Percentiles rank a stretch among this genome's conserved stretches.
Conservation (phyloP, 768 basidiomycete species). For the Pisolithus sp. region DNA sequence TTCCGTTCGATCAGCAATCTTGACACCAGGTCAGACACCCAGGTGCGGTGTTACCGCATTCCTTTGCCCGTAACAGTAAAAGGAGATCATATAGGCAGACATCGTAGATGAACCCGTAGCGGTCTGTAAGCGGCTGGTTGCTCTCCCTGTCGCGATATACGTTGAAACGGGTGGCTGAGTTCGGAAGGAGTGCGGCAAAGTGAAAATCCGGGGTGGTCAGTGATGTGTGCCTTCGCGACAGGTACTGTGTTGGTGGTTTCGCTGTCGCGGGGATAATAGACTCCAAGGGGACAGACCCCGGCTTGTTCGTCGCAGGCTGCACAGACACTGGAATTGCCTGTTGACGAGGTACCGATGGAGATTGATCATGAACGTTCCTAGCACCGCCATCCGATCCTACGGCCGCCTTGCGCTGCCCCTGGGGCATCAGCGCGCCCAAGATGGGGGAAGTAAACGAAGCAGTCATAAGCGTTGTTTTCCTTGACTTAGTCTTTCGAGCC, state of each 20-base stretch:
- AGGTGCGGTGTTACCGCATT: slow-evolving; percentile 70
- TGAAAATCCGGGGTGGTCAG: slow-evolving; percentile 70
- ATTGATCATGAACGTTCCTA: slow-evolving; percentile 9
- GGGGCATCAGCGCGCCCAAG: slow-evolving; percentile 53
- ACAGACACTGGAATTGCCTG: slow-evolving; percentile 8
- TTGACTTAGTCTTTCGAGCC: slow-evolving; percentile 30
- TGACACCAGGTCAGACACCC: slow-evolving; percentile 83
- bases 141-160: slow-evolving; percentile 45
- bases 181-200: slow-evolving; percentile 57
- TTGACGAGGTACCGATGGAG: not conserved
- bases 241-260: slow-evolving; percentile 81
- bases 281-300: slow-evolving; percentile 58
- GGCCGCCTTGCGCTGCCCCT: slow-evolving; percentile 40
- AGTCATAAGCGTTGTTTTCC: slow-evolving; percentile 30
- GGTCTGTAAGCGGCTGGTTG: slow-evolving; percentile 67
- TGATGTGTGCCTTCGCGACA: slow-evolving; percentile 67
- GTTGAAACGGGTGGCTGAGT: slow-evolving; percentile 50
- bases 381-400: slow-evolving; percentile 19
- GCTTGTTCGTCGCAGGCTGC: slow-evolving; percentile 25
- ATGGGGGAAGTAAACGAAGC: slow-evolving; percentile 49
- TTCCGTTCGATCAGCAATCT: slow-evolving; percentile 78
- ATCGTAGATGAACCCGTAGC: slow-evolving; percentile 89
- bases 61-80: slow-evolving; percentile 64
- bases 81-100: slow-evolving; percentile 76
- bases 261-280: slow-evolving; percentile 75